A percentile compares a stretch with the other conserved stretches of the same genome.
Evolutionary conservation across 305 asterid species (phyloP).

Genomic region (Salvia sclarea): DNA sequence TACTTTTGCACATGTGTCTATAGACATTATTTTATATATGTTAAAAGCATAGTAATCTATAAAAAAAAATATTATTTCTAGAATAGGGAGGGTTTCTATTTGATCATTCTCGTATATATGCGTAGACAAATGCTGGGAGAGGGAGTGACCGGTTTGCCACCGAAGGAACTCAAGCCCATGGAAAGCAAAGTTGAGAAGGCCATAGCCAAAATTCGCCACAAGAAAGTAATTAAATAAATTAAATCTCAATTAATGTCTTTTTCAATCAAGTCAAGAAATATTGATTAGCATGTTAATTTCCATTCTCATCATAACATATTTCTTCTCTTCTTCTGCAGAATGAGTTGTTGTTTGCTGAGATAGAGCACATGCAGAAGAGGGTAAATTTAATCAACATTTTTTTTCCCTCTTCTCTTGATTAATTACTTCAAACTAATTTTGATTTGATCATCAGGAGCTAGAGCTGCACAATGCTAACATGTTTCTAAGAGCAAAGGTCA

Average conservation of each 20-base stretch:
- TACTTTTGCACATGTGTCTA: background rate
- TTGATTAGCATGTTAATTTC: background rate
- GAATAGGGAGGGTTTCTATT: too few relatives aligned
- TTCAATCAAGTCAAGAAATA: background rate
- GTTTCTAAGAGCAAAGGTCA: slow-evolving; percentile 77
- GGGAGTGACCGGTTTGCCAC: slow-evolving; percentile 50
- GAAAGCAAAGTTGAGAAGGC: slow-evolving; percentile 75
- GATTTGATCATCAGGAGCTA: slow-evolving; percentile 56
- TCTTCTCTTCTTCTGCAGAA: slow-evolving; percentile 45
- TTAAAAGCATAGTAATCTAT: too few relatives aligned
- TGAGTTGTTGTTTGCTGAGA: slow-evolving; percentile 84
- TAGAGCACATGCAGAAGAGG: slow-evolving; percentile 92
- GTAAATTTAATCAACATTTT: slow-evolving; percentile 34
- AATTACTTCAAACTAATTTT: background rate
- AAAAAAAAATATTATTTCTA: too few relatives aligned
- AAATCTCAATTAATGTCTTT: background rate
- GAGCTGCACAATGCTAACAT: slow-evolving; percentile 83
- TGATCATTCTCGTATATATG: too few relatives aligned
- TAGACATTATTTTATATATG: too few relatives aligned
- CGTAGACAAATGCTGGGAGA: slow-evolving; percentile 78
- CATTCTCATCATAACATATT: background rate
- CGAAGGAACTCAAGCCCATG: slow-evolving; percentile 58
- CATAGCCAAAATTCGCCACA: slow-evolving; percentile 69
- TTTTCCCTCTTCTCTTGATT: background rate
- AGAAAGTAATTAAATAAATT: slow-evolving; percentile 61